phyloP scores from a whole-genome alignment of 2,329 filamentous ascomycete genomes.

The Escovopsis sp. region DNA sequence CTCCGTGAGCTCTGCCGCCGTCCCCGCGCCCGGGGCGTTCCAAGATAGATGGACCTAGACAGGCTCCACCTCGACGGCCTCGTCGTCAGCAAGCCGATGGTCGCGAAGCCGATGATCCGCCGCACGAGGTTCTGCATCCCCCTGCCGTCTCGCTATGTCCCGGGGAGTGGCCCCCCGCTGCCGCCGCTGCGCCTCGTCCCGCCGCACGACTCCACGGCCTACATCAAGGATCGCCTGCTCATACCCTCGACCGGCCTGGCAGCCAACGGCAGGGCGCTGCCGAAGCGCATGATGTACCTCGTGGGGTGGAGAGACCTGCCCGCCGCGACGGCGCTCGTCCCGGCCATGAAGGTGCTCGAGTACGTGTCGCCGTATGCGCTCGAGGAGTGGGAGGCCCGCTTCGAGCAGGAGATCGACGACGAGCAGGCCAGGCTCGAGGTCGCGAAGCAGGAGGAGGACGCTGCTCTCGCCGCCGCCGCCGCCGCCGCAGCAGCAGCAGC shows the following conservation, averaged over 20 bases:
- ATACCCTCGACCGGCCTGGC: conserved; percentile 22
- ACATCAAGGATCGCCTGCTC: conserved; percentile 39
- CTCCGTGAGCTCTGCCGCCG: not conserved
- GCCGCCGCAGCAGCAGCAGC: too few relatives aligned
- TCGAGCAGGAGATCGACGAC: conserved; percentile 28
- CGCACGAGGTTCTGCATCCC: conserved; percentile 3
- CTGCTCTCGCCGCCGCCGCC: too few relatives aligned
- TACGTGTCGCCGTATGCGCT: conserved; percentile 42
- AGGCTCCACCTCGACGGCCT: not conserved
- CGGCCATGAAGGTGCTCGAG: conserved; percentile 33
- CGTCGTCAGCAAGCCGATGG: not conserved
- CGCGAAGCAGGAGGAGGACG: too few relatives aligned
- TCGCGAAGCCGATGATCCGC: not conserved
- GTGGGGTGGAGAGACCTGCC: conserved; percentile 41
- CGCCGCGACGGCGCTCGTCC: conserved; percentile 31
- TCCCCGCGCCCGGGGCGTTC: not conserved
- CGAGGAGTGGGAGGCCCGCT: conserved; percentile 41
- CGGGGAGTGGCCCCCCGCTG: conserved; percentile 32
- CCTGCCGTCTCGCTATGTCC: conserved; percentile 21
- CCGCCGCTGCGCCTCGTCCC: conserved; percentile 33
- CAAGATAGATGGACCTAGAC: not conserved
- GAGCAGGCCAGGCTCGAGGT: conserved; percentile 16
- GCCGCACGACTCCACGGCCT: conserved; percentile 36
- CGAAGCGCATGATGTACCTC: conserved; percentile 36
- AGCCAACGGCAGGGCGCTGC: conserved; percentile 20